Conservation (phyloP, 495 filamentous ascomycete species). For the Penicillium desertorum region DNA sequence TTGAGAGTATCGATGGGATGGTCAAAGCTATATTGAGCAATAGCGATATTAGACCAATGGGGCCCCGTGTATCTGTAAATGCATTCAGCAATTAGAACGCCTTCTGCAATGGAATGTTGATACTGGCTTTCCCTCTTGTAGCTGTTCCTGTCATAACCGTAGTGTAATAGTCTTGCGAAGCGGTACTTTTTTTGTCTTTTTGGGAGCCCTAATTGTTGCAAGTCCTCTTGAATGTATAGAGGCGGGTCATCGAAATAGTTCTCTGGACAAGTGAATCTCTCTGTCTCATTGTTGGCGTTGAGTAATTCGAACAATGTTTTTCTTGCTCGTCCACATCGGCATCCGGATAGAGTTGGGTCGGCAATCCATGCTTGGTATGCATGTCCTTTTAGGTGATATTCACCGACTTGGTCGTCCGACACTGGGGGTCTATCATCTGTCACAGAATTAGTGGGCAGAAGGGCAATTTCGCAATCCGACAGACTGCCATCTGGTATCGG, state of each 20-base stretch:
- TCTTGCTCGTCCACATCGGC: background rate
- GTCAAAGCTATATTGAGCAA: constrained; percentile 5
- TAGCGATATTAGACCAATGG: constrained; percentile 5
- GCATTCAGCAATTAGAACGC: background rate
- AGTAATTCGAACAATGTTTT: background rate
- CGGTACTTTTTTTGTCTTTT: background rate
- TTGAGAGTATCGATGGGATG: constrained; percentile 1
- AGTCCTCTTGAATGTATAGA: background rate
- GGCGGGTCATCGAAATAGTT: background rate
- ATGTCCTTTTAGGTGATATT: background rate
- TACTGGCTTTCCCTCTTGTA: background rate
- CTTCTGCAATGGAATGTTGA: background rate
- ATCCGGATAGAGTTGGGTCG: background rate
- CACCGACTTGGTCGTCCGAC: background rate
- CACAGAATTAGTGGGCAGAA: no score
- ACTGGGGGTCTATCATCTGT: background rate
- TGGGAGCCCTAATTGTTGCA: background rate
- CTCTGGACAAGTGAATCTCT: background rate
- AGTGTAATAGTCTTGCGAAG: background rate
- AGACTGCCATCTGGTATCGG: background rate
- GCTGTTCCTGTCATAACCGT: background rate
- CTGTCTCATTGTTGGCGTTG: background rate
- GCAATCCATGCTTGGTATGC: constrained; percentile 1
- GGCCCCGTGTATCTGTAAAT: background rate
- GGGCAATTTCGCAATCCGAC: background rate